Evolutionary conservation across 768 basidiomycete genomes (phyloP).

Genomic region (Tylopilus sp.): DNA sequence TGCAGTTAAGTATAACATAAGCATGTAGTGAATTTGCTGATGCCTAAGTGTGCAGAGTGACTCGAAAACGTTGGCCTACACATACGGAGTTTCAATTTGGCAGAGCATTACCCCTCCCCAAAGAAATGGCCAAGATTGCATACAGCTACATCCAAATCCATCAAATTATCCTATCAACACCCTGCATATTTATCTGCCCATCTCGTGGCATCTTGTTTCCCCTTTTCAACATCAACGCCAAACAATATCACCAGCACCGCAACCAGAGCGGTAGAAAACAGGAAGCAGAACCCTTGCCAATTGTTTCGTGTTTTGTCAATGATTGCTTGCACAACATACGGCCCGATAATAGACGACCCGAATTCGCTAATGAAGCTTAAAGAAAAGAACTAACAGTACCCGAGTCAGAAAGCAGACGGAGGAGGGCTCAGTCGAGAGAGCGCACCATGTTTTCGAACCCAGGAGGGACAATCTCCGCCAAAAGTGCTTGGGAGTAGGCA

Average conservation of each 20-base stretch:
- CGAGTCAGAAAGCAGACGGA: background rate
- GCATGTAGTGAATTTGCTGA: no score
- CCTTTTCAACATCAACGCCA: conserved; percentile 59
- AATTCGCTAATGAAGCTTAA: conserved; percentile 80
- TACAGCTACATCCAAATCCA: no score
- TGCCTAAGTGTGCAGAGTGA: no score
- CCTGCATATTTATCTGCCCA: conserved; percentile 47
- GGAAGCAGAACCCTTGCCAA: conserved; percentile 83
- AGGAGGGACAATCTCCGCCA: conserved; percentile 84
- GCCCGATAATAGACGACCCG: conserved; percentile 84
- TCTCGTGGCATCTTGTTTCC: conserved; percentile 54
- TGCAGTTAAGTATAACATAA: no score
- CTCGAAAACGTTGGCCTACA: no score
- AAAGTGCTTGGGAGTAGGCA: conserved; percentile 82
- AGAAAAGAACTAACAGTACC: conserved; percentile 65
- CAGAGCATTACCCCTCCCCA: no score
- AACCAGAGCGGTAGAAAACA: conserved; percentile 64
- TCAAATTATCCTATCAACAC: conserved; percentile 4
- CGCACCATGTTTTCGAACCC: conserved; percentile 80
- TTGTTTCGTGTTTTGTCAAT: conserved; percentile 69
- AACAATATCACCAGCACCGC: conserved; percentile 81
- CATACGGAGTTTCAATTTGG: no score
- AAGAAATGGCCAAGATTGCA: no score
- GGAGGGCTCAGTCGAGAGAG: background rate
- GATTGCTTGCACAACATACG: conserved; percentile 82